These are phyloP conservation scores for Wickerhamiella allomyrinae DNA, from an alignment of 805 yeast species.

Conservation along the genomic window DNA sequence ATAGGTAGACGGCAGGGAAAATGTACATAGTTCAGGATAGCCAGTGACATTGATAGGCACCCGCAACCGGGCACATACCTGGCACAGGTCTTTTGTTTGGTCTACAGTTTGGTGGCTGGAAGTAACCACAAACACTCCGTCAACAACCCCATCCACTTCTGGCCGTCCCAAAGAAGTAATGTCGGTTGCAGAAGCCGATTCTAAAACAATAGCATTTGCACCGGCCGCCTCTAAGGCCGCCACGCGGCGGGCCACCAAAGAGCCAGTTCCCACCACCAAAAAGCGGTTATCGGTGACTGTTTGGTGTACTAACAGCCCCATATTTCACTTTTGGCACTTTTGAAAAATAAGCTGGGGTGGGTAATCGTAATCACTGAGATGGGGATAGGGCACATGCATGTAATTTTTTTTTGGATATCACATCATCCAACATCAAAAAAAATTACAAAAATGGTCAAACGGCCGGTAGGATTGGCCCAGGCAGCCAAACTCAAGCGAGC, in stretches of 20 bases:
- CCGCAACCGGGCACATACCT: slow-evolving; percentile 24
- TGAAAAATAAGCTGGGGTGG: neutral
- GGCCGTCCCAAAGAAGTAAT: slow-evolving; percentile 45
- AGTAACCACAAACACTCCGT: slow-evolving; percentile 49
- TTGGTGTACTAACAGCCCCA: slow-evolving; percentile 15
- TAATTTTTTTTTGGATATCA: neutral
- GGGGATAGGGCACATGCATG: neutral
- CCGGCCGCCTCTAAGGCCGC: slow-evolving; percentile 11
- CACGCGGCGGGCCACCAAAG: slow-evolving; percentile 9
- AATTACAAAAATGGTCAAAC: slow-evolving; percentile 32
- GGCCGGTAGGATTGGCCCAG: slow-evolving; percentile 53
- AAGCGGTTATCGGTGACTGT: slow-evolving; percentile 12
- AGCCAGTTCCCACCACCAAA: slow-evolving; percentile 11
- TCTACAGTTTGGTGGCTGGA: neutral
- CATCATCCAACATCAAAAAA: slow-evolving; percentile 1
- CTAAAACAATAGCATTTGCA: slow-evolving; percentile 7
- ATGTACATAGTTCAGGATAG: slow-evolving; percentile 55
- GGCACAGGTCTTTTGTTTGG: neutral
- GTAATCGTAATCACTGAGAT: neutral
- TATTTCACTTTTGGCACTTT: neutral
- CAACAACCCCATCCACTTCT: slow-evolving; percentile 52
- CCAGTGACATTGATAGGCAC: slow-evolving; percentile 77
- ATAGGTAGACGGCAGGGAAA: slow-evolving; percentile 60
- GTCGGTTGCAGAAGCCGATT: slow-evolving; percentile 23
- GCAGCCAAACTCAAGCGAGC: slow-evolving; percentile 34